Evolutionary conservation across 257 asterid species (phyloP).

Genomic region (Solanum appendiculatum): DNA sequence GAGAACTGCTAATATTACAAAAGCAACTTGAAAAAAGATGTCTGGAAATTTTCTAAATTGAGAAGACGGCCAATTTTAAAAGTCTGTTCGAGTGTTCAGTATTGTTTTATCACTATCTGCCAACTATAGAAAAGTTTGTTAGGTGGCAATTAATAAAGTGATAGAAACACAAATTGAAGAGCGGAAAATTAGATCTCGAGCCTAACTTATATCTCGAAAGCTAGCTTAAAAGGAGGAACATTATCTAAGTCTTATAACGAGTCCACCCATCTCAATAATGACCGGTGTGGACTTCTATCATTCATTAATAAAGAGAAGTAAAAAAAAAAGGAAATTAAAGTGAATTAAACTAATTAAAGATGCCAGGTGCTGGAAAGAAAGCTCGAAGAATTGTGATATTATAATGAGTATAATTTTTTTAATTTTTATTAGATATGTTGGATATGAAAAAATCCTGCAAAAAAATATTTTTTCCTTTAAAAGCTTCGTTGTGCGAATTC

Average conservation of each 20-base stretch:
- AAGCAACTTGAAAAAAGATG: neutral
- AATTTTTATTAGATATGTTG: neutral
- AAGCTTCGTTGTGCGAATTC: neutral
- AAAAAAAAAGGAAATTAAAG: too few species aligned
- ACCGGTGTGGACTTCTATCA: too few species aligned
- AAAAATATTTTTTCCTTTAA: neutral
- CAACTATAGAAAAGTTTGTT: neutral
- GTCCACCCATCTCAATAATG: too few species aligned
- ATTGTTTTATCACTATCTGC: neutral
- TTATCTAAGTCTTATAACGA: too few species aligned
- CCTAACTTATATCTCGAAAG: too few species aligned
- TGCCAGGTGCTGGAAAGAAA: neutral
- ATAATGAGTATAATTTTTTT: neutral
- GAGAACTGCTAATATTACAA: neutral
- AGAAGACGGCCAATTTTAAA: neutral
- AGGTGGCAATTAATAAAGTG: neutral
- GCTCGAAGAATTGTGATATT: neutral
- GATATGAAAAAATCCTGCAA: neutral
- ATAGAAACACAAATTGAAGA: neutral
- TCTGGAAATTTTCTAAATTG: neutral
- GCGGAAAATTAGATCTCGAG: too few species aligned
- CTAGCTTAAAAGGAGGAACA: too few species aligned
- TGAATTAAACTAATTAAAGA: neutral
- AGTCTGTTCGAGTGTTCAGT: neutral
- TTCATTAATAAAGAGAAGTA: too few species aligned